Conservation (phyloP, 2,329 filamentous ascomycete species). For the Fusarium sp. region DNA sequence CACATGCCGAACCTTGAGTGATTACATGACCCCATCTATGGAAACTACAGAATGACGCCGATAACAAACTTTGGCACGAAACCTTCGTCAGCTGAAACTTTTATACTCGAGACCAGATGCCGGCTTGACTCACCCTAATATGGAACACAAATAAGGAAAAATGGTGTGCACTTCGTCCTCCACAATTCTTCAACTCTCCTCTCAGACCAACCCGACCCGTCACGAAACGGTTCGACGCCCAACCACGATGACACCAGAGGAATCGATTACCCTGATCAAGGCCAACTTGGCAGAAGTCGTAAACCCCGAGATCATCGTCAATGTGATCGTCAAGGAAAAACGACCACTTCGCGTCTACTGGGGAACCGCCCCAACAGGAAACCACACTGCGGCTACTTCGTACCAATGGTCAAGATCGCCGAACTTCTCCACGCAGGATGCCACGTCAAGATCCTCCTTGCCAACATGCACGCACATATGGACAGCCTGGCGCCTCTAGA, state of each 20-base stretch:
- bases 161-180: too few relatives aligned
- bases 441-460: background rate
- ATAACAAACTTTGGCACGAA: background rate
- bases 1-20: too few relatives aligned
- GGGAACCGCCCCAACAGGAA: background rate
- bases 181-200: too few relatives aligned
- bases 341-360: background rate
- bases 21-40: too few relatives aligned
- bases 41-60: too few relatives aligned
- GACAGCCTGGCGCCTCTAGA: background rate
- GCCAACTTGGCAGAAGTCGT: background rate
- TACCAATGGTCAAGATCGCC: background rate
- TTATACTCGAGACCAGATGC: rapidly evolving
- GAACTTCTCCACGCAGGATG: background rate
- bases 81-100: background rate
- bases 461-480: background rate
- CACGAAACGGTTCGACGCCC: too few relatives aligned
- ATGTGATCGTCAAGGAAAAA: background rate
- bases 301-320: background rate
- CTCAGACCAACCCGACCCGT: too few relatives aligned
- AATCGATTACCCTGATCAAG: background rate
- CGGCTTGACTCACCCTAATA: background rate
- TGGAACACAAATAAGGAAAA: too few relatives aligned
- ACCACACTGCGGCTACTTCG: conserved; percentile 6
- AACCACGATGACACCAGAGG: background rate